Evolutionary conservation across 306 rosid species (phyloP), one percentile per base, ranked within the genome.

Genomic region (Cicer judaicum): DNA sequence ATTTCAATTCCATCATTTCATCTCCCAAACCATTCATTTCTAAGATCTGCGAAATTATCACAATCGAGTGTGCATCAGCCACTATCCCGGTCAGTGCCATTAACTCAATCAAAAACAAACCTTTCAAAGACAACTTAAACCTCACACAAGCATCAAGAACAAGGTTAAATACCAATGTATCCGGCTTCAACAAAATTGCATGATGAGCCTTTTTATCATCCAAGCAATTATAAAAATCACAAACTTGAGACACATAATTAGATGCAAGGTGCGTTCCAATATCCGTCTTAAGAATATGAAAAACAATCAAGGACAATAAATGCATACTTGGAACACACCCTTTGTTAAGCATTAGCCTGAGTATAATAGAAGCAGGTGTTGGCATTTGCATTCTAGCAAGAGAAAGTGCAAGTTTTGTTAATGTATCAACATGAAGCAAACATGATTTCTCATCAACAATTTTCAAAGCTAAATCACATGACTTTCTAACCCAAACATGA

Each of bases 91-190:
- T 72, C 75, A 38, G 79, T 0, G 94, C 40, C 93, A 93, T 89
- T 67, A 88, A 80, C 36, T 91, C 96, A 69, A 87, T 69, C 1
- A 91, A 52, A 64, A 70, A 64, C 65, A 86, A 78, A 8, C 93
- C 96, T 79, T 87, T 91, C 79, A 91, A 74, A 73, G 85, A 82
- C 52, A 86, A 81, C 40, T 85, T 85, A 72, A 89, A 91, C 85
- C 85, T 79, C 79, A 83, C 96, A 72, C 98, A 93, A 55, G 94
- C 91, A 80, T 88, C 89, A 72, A 91, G 97, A 49, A 89, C 86
- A 60, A 93, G 88, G 84, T 87, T 91, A 86, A 91, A 90, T 44
- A 91, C 70, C 88, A 81, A 50, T 4, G 93, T 83, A 76, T 84
- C 90, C 0, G 83, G 90, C 79, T 85, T 86, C 50, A 87, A 57